phyloP scores from a whole-genome alignment of 306 rosid genomes.

The Trichosanthes cucumerina region DNA sequence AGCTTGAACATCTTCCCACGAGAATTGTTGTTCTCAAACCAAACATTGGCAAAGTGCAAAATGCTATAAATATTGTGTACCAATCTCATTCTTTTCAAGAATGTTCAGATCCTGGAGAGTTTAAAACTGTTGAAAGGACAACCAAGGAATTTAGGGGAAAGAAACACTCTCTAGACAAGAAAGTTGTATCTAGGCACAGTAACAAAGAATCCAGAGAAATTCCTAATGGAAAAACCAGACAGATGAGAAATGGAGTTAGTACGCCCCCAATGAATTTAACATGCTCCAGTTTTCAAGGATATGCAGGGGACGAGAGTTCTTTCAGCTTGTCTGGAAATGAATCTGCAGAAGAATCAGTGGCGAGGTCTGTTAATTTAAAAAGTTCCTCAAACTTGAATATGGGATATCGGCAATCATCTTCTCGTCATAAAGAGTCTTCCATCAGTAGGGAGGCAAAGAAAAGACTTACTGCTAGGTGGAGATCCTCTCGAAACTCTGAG shows the following conservation, averaged over 20 bases:
- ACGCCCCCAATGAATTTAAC: conserved; percentile 28
- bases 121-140: conserved; percentile 29
- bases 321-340: conserved; percentile 58
- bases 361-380: conserved; percentile 27
- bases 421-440: conserved; percentile 56
- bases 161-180: conserved; percentile 26
- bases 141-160: conserved; percentile 25
- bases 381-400: conserved; percentile 29
- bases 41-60: conserved; percentile 61
- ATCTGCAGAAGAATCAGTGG: conserved; percentile 45
- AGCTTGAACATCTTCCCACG: conserved; percentile 43
- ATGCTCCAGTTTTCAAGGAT: conserved; percentile 46
- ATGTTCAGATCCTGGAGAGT: conserved; percentile 29
- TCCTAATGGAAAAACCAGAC: conserved; percentile 59
- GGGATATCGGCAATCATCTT: conserved; percentile 37
- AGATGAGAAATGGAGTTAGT: conserved; percentile 45
- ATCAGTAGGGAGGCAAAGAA: conserved; percentile 88
- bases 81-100: conserved; percentile 57
- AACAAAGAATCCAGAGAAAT: conserved; percentile 64
- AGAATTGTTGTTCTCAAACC: conserved; percentile 89
- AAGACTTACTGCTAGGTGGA: conserved; percentile 95
- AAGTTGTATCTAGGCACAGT: conserved; percentile 36
- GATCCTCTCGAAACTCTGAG: conserved; percentile 51
- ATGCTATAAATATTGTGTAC: conserved; percentile 26
- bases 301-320: conserved; percentile 65